Conservation (phyloP, 306 rosid genomes). For the Casuarina equisetifolia region DNA sequence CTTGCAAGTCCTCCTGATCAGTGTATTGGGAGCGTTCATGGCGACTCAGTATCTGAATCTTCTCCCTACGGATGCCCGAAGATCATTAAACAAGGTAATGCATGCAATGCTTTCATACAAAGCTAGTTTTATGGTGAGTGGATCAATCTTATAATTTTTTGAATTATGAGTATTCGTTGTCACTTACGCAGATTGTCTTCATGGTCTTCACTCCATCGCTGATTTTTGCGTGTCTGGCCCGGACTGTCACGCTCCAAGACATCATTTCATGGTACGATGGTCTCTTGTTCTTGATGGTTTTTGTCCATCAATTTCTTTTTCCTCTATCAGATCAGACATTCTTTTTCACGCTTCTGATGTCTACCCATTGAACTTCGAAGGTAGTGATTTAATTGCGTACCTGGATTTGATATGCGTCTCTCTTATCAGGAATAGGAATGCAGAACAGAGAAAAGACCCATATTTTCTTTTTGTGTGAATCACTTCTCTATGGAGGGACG, state of each 20-base stretch:
- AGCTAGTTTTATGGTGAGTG: neutral
- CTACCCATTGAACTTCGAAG: neutral
- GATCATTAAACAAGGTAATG: conserved; percentile 71
- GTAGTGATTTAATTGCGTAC: neutral
- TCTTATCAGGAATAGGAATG: neutral
- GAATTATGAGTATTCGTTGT: neutral
- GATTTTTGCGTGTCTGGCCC: conserved; percentile 67
- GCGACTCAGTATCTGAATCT: conserved; percentile 56
- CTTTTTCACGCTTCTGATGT: neutral
- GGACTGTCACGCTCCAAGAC: conserved; percentile 71
- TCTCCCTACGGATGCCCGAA: conserved; percentile 56
- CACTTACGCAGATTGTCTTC: conserved; percentile 72
- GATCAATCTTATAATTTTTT: neutral
- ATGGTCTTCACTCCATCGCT: conserved; percentile 79
- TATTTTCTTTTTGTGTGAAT: neutral
- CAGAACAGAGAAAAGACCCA: neutral
- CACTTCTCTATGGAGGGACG: neutral
- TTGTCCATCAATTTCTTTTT: neutral
- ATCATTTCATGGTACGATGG: conserved; percentile 72
- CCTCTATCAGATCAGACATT: neutral
- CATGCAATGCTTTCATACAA: neutral
- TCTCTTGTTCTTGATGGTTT: neutral
- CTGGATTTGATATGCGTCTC: neutral
- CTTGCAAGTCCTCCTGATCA: conserved; percentile 67
- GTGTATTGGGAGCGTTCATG: conserved; percentile 74